Base-by-base conservation (phyloP, 2,329 filamentous ascomycete species). In the Colletotrichum falcatum region DNA sequence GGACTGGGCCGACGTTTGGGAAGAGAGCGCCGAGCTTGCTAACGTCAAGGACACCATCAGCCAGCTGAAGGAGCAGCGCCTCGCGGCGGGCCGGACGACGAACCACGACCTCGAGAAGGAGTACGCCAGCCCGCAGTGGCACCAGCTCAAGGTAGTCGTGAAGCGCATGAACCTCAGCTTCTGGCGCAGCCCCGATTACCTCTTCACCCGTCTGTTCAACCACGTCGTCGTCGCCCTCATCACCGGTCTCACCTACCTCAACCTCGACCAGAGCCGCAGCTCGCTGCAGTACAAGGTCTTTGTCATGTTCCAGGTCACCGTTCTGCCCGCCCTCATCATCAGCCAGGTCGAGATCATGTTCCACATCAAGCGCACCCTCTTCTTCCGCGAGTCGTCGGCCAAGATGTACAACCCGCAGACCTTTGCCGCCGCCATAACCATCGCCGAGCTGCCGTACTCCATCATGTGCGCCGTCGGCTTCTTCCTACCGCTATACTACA, bases 101-200 rank as follows among this genome's bases (percentile, higher is more conserved):
- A 61, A 91, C 87, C 72, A 82, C 73, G 83, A 86, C 0, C 80
- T 87, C 6, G 88, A 94, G 73, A 90, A 88, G 75, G 94, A 97
- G 80, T 97, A 92, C 75, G 95, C 95, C 0, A 95, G 94, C 0
- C 93, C 95, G 0, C 80, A 94, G 11, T 84, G 83, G 81, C 92
- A 94, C 79, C 95, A 97, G 84, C 88, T 97, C 79, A 91, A 89
- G 80, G 81, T 92, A 2, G 94, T 97, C 37, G 87, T 90, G 74
- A 85, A 83, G 68, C 90, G 95, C 67, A 94, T 91, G 73, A 92
- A 94, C 79, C 83, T 94, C 4, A 87, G 92, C 0, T 95, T 93
- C 84, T 97, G 93, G 93, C 88, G 94, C 51, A 93, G 92, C 2
- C 93, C 93, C 44, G 94, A 97, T 82, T 97, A 97, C 79, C 90